phyloP scores from a whole-genome alignment of 129 eudicot species.

The Scalesia atractyloides region DNA sequence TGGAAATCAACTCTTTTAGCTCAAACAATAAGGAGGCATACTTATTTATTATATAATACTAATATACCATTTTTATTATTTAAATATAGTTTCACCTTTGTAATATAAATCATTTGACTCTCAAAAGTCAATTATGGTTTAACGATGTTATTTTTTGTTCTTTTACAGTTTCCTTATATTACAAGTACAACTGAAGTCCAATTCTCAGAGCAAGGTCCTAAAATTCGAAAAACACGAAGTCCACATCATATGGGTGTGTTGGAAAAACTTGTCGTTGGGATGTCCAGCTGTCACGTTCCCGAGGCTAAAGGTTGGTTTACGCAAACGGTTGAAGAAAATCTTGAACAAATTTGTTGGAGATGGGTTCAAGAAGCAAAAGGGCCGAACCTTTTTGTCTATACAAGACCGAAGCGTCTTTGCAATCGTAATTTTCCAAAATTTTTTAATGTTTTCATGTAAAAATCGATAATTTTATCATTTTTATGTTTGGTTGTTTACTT shows the following conservation, averaged over 20 bases:
- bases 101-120: conserved; percentile 1
- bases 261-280: conserved; percentile 37
- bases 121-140: conserved; percentile 19
- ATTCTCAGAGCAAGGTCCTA: conserved; percentile 14
- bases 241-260: conserved; percentile 7
- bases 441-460: background rate
- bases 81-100: background rate
- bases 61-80: background rate
- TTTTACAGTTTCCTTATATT: conserved; percentile 66
- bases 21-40: conserved; percentile 84
- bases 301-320: conserved; percentile 75
- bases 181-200: conserved; percentile 23
- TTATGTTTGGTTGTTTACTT: background rate
- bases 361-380: conserved; percentile 36
- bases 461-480: background rate
- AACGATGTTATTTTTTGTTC: conserved; percentile 11
- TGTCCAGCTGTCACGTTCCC: conserved; percentile 66
- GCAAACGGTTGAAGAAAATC: conserved; percentile 38
- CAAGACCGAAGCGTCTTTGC: conserved; percentile 50
- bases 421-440: conserved; percentile 52
- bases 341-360: conserved; percentile 85
- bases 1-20: conserved; percentile 88
- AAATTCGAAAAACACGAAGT: conserved; percentile 33
- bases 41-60: background rate
- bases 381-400: conserved; percentile 65